Evolutionary conservation across 371 early-diverging fungal genomes (phyloP), one percentile per base, ranked within the genome.

Genomic region (Mortierella sp.): DNA sequence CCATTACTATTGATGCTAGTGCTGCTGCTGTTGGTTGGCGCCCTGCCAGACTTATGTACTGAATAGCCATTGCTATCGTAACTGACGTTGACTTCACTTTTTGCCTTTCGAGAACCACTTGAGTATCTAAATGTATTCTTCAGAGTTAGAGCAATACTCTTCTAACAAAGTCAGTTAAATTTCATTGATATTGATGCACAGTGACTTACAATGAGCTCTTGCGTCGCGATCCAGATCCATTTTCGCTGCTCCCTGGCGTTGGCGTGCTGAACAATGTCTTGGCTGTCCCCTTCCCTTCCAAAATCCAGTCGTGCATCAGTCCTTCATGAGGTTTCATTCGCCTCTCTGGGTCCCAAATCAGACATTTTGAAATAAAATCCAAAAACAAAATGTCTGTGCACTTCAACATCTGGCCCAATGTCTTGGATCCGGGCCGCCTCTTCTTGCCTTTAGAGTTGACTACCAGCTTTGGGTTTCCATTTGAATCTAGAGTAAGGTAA

Each of bases 321-420:
- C 96, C 98, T 53, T 95, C 93, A 22, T 86, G 87, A 33, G 98
- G 96, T 22, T 86, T 92, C 88, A 98, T 91, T 16, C 98, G 90
- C 69, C 88, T 90, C 60, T 90, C 89, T 13, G 98, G 97, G 79
- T 97, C 96, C 97, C 97, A 98, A 47, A 88, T 87, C 50, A 98
- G 83, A 69, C 97, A 96, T 28, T 89, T 87, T 32, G 88, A 76
- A 52, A 98, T 84, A 86, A 98, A 98, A 65, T 97, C 96, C 33
- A 97, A 72, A 74, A 97, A 96, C 8, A 85, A 73, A 33, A 83
- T 83, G 69, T 98, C 97, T 65, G 84, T 77, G 53, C 95, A 91
- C 59, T 90, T 87, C 59, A 97, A 80, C 24, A 89, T 92, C 40
- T 91, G 89, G 1, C 84, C 84, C 58, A 98, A 84, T 6, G 93